Base-by-base conservation (phyloP, 2,329 filamentous ascomycete genomes). In the Nigrograna mackinnonii region DNA sequence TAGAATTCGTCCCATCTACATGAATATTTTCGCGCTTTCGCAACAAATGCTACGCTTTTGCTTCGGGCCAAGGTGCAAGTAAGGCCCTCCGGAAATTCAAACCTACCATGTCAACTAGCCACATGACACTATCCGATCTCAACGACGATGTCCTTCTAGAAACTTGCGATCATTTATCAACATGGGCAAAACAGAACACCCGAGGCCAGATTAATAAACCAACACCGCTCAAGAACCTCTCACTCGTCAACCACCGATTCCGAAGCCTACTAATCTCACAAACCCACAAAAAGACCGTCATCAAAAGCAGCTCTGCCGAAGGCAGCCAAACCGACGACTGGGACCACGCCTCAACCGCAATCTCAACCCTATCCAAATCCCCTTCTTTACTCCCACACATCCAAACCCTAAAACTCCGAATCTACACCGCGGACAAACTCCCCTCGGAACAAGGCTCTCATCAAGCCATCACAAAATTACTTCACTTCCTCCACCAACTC, bases 91-190 rank as follows among this genome's bases (percentile, higher is more conserved):
- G n/a, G 24, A 28, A 9, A n/a, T n/a, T n/a, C n/a, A 9, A 28
- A 28, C 24, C 24, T 28, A 9, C 24, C 9, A 28, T n/a, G 24
- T n/a, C 24, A 28, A n/a, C 31, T 34, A 12, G 12, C 34, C 34
- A 14, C 34, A 6, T 36, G 13, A 37, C 35, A 7, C 16, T 37
- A 12, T 14, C 20, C n/a, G 35, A 26, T 22, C 22, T 37, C 11
- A 40, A 40, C 24, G 37, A 40, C 19, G 24, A 32, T 20, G 37
- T 32, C 18, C 30, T 34, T 22, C 37, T 17, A 17, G 24, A 40
- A 6, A 40, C 34, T 14, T 30, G 26, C 21, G 30, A 22, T n/a
- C n/a, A n/a, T n/a, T n/a, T n/a, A n/a, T n/a, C n/a, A n/a, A n/a
- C n/a, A n/a, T n/a, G n/a, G n/a, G n/a, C n/a, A n/a, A n/a, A n/a